Percentiles rank a stretch among this genome's conserved stretches.
Evolutionary conservation across 2,329 filamentous ascomycete species (phyloP).

Genomic region (Colletotrichum tofieldiae): DNA sequence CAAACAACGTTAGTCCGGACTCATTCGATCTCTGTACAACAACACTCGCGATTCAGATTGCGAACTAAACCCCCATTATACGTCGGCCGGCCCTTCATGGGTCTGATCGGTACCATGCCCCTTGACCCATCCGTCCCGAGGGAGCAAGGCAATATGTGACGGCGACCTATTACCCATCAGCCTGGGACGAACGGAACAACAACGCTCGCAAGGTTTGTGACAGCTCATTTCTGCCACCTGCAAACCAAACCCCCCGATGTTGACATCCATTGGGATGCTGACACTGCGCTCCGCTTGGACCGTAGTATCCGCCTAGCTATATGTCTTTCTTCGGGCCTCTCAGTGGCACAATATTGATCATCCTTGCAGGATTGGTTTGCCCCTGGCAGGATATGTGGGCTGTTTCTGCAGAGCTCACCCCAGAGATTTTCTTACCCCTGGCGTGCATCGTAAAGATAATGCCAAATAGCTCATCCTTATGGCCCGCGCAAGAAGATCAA

Average conservation of each 20-base stretch:
- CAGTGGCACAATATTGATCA: constrained; percentile 36
- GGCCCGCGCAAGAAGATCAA: constrained; percentile 17
- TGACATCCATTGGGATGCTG: neutral
- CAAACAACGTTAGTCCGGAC: constrained; percentile 18
- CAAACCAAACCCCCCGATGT: constrained; percentile 25
- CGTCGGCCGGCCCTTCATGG: constrained; percentile 5
- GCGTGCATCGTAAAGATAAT: constrained; percentile 5
- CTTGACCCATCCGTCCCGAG: constrained; percentile 17
- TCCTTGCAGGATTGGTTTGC: constrained; percentile 36
- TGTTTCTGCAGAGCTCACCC: constrained; percentile 27
- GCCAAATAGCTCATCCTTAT: constrained; percentile 19
- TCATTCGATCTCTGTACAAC: constrained; percentile 34
- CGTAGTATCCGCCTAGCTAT: constrained; percentile 5
- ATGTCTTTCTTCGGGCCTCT: constrained; percentile 34
- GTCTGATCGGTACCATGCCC: constrained; percentile 1
- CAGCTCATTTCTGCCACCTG: constrained; percentile 18
- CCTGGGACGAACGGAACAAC: constrained; percentile 25
- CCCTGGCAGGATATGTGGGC: constrained; percentile 27
- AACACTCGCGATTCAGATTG: constrained; percentile 20
- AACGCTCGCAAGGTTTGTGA: constrained; percentile 13
- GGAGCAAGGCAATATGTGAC: neutral
- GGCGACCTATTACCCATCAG: constrained; percentile 16
- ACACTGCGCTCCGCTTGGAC: constrained; percentile 28
- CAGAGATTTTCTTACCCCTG: constrained; percentile 4
- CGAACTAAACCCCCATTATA: constrained; percentile 15